Evolutionary conservation across 2,329 filamentous ascomycete genomes (phyloP).

Genomic region (Aspergillus tamarii): DNA sequence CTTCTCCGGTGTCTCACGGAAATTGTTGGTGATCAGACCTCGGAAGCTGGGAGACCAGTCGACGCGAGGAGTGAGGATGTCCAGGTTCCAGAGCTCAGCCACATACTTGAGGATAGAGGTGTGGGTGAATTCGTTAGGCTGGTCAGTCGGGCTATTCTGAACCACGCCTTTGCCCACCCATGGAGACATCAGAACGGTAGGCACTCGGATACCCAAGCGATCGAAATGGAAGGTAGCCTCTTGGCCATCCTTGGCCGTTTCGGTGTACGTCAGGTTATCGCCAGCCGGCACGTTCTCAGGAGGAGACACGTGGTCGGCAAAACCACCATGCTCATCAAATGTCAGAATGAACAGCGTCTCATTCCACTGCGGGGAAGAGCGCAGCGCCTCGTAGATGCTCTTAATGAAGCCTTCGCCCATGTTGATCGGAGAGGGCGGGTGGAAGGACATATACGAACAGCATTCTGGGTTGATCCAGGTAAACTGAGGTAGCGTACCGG

Average conservation of each 20-base stretch:
- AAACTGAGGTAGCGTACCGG: slow-evolving; percentile 49
- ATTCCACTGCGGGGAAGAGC: slow-evolving; percentile 51
- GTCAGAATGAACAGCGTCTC: slow-evolving; percentile 52
- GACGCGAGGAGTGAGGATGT: slow-evolving; percentile 42
- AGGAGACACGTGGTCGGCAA: slow-evolving; percentile 52
- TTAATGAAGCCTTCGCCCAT: slow-evolving; percentile 52
- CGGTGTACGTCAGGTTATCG: slow-evolving; percentile 39
- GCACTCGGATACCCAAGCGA: slow-evolving; percentile 49
- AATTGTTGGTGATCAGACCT: slow-evolving; percentile 28
- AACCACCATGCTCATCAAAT: slow-evolving; percentile 54
- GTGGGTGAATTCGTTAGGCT: slow-evolving; percentile 47
- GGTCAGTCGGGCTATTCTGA: slow-evolving; percentile 43
- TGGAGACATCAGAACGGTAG: slow-evolving; percentile 48
- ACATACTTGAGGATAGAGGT: slow-evolving; percentile 50
- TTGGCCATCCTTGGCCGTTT: slow-evolving; percentile 38
- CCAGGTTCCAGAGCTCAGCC: slow-evolving; percentile 48
- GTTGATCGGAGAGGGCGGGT: slow-evolving; percentile 49
- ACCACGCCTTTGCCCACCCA: slow-evolving; percentile 49
- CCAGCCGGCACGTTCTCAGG: slow-evolving; percentile 44
- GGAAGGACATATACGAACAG: slow-evolving; percentile 54
- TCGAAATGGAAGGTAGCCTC: slow-evolving; percentile 45
- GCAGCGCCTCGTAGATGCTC: slow-evolving; percentile 50
- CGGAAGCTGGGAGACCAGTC: slow-evolving; percentile 44
- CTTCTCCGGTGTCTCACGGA: slow-evolving; percentile 31
- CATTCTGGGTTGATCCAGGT: slow-evolving; percentile 57